Percentiles rank a stretch among this genome's conserved stretches.
Evolutionary conservation across 345 rosid genomes (phyloP).

Genomic region (Citrus medica): DNA sequence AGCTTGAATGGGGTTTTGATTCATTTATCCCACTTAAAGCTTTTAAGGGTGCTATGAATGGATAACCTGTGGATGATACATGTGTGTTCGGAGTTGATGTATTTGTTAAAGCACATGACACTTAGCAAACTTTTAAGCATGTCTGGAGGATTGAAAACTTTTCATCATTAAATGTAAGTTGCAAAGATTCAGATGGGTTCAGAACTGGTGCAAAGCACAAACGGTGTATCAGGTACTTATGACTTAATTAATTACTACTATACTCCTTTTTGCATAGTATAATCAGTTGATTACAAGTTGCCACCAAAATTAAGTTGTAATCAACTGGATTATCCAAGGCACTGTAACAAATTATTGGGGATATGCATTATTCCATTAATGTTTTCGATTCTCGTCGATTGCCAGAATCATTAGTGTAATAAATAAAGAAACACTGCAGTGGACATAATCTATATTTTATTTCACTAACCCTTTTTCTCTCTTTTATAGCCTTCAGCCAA

Average conservation of each 20-base stretch:
- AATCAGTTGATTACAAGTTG: too few species aligned
- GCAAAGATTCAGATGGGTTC: too few species aligned
- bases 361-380: too few species aligned
- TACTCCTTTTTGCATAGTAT: too few species aligned
- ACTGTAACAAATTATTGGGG: too few species aligned
- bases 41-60: slow-evolving; percentile 13
- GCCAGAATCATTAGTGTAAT: background rate
- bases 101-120: slow-evolving; percentile 18
- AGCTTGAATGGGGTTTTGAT: background rate
- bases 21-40: background rate
- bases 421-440: background rate
- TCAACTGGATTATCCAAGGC: too few species aligned
- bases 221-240: too few species aligned
- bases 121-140: slow-evolving; percentile 1
- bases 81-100: slow-evolving; percentile 31
- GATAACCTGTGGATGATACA: slow-evolving; percentile 22
- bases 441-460: too few species aligned
- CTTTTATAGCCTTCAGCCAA: background rate
- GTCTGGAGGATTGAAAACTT: slow-evolving; percentile 22
- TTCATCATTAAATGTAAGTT: background rate
- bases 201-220: too few species aligned
- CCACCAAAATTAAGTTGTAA: too few species aligned
- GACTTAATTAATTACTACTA: too few species aligned
- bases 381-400: background rate
- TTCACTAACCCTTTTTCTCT: background rate